Evolutionary conservation across 2,329 filamentous ascomycete species (phyloP).

Genomic region (Orbilia blumenaviensis): DNA sequence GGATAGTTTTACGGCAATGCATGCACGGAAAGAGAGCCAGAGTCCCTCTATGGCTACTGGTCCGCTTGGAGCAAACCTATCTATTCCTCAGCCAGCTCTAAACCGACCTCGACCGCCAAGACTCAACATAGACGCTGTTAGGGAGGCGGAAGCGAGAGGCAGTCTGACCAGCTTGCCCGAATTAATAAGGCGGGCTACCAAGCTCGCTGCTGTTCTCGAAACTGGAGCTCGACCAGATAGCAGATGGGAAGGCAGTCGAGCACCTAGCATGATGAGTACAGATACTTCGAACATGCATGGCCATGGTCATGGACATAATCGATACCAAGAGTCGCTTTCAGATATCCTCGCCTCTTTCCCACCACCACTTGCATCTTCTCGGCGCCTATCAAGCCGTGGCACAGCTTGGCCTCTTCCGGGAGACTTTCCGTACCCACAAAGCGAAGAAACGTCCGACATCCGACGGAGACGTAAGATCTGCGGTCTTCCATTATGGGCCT

Average conservation of each 20-base stretch:
- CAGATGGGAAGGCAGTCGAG: slow-evolving; percentile 58
- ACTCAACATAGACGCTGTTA: slow-evolving; percentile 82
- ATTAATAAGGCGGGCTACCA: slow-evolving; percentile 86
- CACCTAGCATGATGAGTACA: slow-evolving; percentile 54
- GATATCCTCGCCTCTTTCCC: slow-evolving; percentile 74
- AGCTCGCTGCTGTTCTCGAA: slow-evolving; percentile 86
- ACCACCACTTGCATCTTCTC: slow-evolving; percentile 63
- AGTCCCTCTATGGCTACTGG: slow-evolving; percentile 26
- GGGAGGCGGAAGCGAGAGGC: slow-evolving; percentile 81
- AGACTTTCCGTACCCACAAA: slow-evolving; percentile 61
- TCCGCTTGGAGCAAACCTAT: slow-evolving; percentile 16
- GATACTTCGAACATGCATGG: slow-evolving; percentile 58
- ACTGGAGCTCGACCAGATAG: slow-evolving; percentile 75
- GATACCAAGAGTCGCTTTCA: slow-evolving; percentile 67
- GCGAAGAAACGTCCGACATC: slow-evolving; percentile 60
- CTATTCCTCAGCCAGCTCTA: slow-evolving; percentile 15
- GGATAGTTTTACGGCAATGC: not conserved
- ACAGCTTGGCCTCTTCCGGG: slow-evolving; percentile 56
- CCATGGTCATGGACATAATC: slow-evolving; percentile 58
- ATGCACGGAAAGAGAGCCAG: slow-evolving; percentile 18
- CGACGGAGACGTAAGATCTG: slow-evolving; percentile 71
- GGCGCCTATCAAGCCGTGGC: slow-evolving; percentile 42
- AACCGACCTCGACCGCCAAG: slow-evolving; percentile 68
- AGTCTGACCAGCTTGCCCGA: slow-evolving; percentile 93
- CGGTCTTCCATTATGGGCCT: slow-evolving; percentile 81